Base-by-base conservation (phyloP, 257 asterid genomes). In the Henckelia pumila region DNA sequence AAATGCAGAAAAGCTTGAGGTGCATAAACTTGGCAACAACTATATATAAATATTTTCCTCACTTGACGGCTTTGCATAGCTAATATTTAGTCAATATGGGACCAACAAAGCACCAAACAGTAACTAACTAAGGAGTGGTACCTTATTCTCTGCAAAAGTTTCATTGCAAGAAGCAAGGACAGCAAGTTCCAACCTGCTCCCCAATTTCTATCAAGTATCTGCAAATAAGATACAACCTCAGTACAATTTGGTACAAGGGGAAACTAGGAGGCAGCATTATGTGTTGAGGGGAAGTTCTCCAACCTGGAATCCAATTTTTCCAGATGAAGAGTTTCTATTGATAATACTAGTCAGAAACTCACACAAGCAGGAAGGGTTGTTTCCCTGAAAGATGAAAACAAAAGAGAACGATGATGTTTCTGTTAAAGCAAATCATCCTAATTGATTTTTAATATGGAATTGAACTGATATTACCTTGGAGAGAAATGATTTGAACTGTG, bases 171-270 rank as follows among this genome's bases (percentile, higher is more conserved):
- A 74, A 92, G 96, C 64, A 81, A 75, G 24, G 95, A 85, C 20
- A 92, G 82, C 81, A 92, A 88, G 77, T 92, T 82, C 98, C 98
- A 89, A 75, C 98, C 98, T 1, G 97, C 95, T 77, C 98, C 98
- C 97, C 94, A 88, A 67, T 89, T 88, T 79, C 92, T 86, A 76
- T 92, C 98, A 66, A 92, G 94, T 64, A 92, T 88, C 97, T 92
- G 95, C 78, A 83, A 76, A 63, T 79, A n/a, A n/a, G n/a, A n/a
- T 26, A 37, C 63, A 23, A 25, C 55, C 60, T 69, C 59, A 73
- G 74, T 61, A 71, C 60, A 55, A 70, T 30, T 26, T 65, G 68
- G 59, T 4, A 13, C 55, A 37, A 77, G 64, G 29, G 29, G 29
- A 5, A 26, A 21, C 49, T 24, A 61, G 59, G 56, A 76, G 71